Percentiles rank a stretch among this genome's conserved stretches.
Evolutionary conservation across 495 filamentous ascomycete genomes (phyloP).

Genomic region (Darksidea phi): DNA sequence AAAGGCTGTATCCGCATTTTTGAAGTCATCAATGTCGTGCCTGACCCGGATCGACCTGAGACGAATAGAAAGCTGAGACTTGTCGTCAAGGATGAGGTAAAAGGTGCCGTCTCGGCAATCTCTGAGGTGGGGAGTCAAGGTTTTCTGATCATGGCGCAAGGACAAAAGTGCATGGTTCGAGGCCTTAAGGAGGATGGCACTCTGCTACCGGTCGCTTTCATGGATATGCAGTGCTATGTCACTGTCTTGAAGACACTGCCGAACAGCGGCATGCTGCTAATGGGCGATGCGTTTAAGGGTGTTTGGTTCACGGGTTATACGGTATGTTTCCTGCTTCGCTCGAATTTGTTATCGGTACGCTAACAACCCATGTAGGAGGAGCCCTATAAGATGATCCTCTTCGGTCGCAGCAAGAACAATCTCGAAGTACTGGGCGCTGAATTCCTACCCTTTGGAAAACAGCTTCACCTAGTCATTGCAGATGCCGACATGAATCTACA

Average conservation of each 20-base stretch:
- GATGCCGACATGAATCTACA: constrained; percentile 86
- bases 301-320: constrained; percentile 93
- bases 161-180: constrained; percentile 94
- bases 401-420: constrained; percentile 74
- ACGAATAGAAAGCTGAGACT: constrained; percentile 82
- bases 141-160: constrained; percentile 86
- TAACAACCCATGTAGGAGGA: constrained; percentile 57
- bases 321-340: constrained; percentile 45
- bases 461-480: constrained; percentile 76
- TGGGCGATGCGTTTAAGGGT: constrained; percentile 88
- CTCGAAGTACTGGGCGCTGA: constrained; percentile 80
- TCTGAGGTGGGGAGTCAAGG: constrained; percentile 89
- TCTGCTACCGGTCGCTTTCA: constrained; percentile 89
- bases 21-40: constrained; percentile 85
- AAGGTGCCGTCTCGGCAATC: constrained; percentile 88
- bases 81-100: constrained; percentile 82
- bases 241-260: constrained; percentile 75
- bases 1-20: constrained; percentile 88
- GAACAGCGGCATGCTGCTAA: constrained; percentile 76
- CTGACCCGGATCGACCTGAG: constrained; percentile 80
- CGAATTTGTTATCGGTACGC: background rate
- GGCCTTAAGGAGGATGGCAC: constrained; percentile 93
- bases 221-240: constrained; percentile 95
- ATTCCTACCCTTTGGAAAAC: constrained; percentile 81
- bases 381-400: constrained; percentile 91